Evolutionary conservation across 1,284 basidiomycete genomes (phyloP), one percentile per base, ranked within the genome.

Genomic region (Crepidotus sp.): DNA sequence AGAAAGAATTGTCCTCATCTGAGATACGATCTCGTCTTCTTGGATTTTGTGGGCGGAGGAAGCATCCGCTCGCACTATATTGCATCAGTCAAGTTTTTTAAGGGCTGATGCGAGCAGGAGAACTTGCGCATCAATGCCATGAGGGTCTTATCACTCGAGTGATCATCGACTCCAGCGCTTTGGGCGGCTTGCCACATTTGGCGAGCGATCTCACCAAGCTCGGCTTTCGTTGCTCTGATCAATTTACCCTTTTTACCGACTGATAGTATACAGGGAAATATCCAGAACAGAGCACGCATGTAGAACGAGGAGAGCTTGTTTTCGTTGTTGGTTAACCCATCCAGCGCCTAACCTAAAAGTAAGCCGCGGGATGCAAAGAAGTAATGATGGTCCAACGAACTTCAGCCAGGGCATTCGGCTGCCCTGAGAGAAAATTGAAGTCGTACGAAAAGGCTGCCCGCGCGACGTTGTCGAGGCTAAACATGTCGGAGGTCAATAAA

Each of bases 231-330:
- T 46, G 61, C 61, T 44, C 67, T 64, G 40, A 78, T 76, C 67
- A 76, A 73, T 40, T 68, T 59, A 4, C 76, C 76, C 54, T 77
- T 78, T 58, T 70, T 66, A 8, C 76, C 76, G 11, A 77, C 66
- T 24, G 64, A 65, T 11, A 79, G 54, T 36, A 78, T 67, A 31
- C 69, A 64, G 3, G 77, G 77, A 19, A 73, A 69, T 10, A 74
- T 57, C 73, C 73, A 78, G 48, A 79, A 77, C 19, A 78, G 59
- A 29, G 76, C 76, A 31, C 74, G 71, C 67, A 77, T 78, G 53
- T 77, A 79, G 52, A 78, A 78, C 1, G 77, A 75, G 35, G 71
- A 68, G n/a, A 57, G 55, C 26, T 66, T 74, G 54, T 74, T 68
- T 54, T 76, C 68, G 30, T 70, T 72, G 55, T 78, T 79, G 13